Conservation (phyloP, 179 eudicot genomes). For the Beta corolliflora region DNA sequence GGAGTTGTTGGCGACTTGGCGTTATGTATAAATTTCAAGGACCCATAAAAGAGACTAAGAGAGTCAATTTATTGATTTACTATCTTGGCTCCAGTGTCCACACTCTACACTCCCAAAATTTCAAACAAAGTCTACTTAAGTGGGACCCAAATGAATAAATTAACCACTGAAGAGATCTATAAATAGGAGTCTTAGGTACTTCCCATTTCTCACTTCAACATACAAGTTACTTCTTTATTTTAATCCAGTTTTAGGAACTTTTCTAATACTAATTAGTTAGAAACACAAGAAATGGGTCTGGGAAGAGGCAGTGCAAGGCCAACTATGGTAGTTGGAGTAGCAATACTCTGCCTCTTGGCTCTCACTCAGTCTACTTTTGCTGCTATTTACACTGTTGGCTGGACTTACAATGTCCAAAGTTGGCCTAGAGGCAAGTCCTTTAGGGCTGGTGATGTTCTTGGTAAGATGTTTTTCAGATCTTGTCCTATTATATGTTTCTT, state of each 20-base stretch:
- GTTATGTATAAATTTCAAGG: no score
- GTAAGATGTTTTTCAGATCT: conserved; percentile 9
- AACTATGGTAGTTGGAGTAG: conserved; percentile 4
- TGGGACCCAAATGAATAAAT: no score
- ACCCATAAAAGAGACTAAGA: no score
- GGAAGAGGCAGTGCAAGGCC: conserved; percentile 43
- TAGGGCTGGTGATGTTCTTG: conserved; percentile 38
- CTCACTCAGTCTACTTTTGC: conserved; percentile 18
- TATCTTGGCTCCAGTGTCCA: no score
- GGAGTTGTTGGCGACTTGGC: no score
- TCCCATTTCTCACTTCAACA: background rate
- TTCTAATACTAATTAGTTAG: no score
- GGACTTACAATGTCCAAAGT: conserved; percentile 29
- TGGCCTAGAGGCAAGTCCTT: conserved; percentile 38
- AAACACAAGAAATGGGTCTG: background rate
- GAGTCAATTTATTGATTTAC: no score
- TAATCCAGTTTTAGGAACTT: no score
- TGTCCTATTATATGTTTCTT: background rate
- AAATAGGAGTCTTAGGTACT: background rate
- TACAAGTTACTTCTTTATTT: background rate
- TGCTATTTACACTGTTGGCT: conserved; percentile 27
- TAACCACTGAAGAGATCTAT: background rate
- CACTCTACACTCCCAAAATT: no score
- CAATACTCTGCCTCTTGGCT: conserved; percentile 22
- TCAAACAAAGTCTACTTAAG: no score